phyloP scores from a whole-genome alignment of 83 land plant species.

The Picea abies region DNA sequence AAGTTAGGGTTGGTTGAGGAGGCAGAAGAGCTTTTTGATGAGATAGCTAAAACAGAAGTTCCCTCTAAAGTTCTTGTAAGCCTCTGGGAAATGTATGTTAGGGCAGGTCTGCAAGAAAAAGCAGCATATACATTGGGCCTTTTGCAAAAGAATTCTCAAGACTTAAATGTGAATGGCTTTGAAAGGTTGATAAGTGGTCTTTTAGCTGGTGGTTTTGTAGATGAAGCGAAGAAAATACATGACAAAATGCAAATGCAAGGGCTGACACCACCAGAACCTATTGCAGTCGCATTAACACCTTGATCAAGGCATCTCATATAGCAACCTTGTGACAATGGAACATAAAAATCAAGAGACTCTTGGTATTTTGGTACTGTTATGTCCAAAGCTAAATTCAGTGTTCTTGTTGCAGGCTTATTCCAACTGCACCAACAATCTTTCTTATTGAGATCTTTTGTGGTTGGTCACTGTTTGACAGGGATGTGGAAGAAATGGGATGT shows the following conservation, averaged over 20 bases:
- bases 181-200: conserved; percentile 51
- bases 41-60: conserved; percentile 7
- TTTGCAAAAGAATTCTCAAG: conserved; percentile 43
- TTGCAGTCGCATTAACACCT: conserved; percentile 22
- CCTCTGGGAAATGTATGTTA: conserved; percentile 68
- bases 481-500: background rate
- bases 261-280: conserved; percentile 24
- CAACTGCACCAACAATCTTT: background rate
- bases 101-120: conserved; percentile 47
- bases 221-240: conserved; percentile 41
- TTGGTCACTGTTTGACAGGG: background rate
- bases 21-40: conserved; percentile 47
- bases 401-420: background rate
- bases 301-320: background rate
- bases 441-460: too few relatives aligned
- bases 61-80: conserved; percentile 39
- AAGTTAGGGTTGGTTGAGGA: conserved; percentile 56
- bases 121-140: conserved; percentile 41
- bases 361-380: background rate
- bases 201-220: conserved; percentile 37
- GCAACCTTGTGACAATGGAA: background rate
- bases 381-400: background rate
- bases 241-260: conserved; percentile 47
- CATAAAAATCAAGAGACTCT: background rate
- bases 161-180: conserved; percentile 36